Base-by-base conservation (phyloP, 208 protist genomes). In the Trypanosoma cruzi region DNA sequence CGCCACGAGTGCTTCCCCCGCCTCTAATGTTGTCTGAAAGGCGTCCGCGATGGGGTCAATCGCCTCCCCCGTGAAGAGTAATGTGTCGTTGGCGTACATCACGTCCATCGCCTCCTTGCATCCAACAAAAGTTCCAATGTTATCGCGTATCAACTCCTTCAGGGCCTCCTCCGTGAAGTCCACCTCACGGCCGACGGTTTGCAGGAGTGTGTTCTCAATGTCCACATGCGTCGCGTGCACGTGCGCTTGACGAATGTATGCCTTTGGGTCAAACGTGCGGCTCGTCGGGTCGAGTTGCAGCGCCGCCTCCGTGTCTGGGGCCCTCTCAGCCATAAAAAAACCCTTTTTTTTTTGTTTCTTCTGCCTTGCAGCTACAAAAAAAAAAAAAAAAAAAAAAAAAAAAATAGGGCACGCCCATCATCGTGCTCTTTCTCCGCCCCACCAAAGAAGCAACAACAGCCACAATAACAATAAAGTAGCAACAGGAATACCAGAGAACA, bases 61-160 rank as follows among this genome's bases (percentile, higher is more conserved):
- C 13, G 92, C 92, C 56, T 93, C 92, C 16, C 88, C 92, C 11
- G 82, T 88, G 64, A 96, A 96, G 59, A 94, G 82, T 11, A 66
- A 61, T n/a, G 63, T 68, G 66, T 96, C 89, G 20, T 77, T 84
- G 59, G 64, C 74, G 73, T 82, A 91, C 48, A 96, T 85, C 24
- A 73, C 50, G 63, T 88, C 79, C 81, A 96, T 92, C 24, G 89
- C 83, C 67, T 93, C 88, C 56, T 90, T 92, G 34, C 77, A 89
- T 40, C 82, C 79, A 64, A 96, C 89, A 64, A 96, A 95, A n/a
- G 88, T 89, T 20, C 77, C 82, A 20, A 96, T 79, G 71, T 90
- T 81, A 52, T 92, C 87, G 46, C 82, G 85, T 29, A 96, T 84
- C 13, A 96, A 75, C 65, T 88, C 75, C 72, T 96, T 93, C 14